Evolutionary conservation across 768 basidiomycete genomes (phyloP).

Genomic region (Calvatia gigantea): DNA sequence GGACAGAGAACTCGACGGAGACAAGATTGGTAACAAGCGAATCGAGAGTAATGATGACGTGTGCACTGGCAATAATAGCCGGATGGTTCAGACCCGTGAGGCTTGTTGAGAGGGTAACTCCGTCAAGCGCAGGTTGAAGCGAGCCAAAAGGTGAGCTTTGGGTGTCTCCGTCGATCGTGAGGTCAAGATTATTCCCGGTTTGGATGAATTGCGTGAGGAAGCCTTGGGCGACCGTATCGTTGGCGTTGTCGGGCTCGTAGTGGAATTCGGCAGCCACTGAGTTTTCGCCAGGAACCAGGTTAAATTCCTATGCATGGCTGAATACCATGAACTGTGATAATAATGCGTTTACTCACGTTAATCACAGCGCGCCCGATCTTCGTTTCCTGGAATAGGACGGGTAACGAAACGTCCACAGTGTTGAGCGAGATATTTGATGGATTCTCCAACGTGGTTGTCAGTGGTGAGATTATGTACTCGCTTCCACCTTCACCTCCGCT

Average conservation of each 20-base stretch:
- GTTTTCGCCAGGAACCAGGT: constrained; percentile 58
- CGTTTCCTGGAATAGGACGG: constrained; percentile 53
- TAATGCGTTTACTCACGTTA: constrained; percentile 34
- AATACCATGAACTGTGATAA: background rate
- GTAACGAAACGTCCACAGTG: constrained; percentile 55
- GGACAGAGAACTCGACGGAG: constrained; percentile 48
- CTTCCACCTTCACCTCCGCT: constrained; percentile 62
- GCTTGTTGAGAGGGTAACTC: constrained; percentile 46
- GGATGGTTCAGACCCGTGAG: constrained; percentile 51
- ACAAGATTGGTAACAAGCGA: constrained; percentile 49
- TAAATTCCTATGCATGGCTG: constrained; percentile 38
- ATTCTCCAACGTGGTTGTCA: constrained; percentile 58
- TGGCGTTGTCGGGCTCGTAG: constrained; percentile 61
- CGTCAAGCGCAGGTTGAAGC: constrained; percentile 50
- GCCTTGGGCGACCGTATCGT: constrained; percentile 60
- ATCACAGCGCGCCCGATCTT: constrained; percentile 59
- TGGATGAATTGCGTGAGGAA: constrained; percentile 64
- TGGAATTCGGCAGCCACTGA: constrained; percentile 56
- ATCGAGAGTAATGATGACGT: constrained; percentile 48
- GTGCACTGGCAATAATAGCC: constrained; percentile 53
- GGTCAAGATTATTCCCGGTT: constrained; percentile 39
- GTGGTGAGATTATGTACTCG: constrained; percentile 53
- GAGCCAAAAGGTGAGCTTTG: constrained; percentile 61
- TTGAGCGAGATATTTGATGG: constrained; percentile 65
- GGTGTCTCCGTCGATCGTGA: constrained; percentile 58